These are phyloP conservation scores for Alternaria angustiovoidea DNA, from an alignment of 2,329 filamentous ascomycete species.

Conservation along the genomic window DNA sequence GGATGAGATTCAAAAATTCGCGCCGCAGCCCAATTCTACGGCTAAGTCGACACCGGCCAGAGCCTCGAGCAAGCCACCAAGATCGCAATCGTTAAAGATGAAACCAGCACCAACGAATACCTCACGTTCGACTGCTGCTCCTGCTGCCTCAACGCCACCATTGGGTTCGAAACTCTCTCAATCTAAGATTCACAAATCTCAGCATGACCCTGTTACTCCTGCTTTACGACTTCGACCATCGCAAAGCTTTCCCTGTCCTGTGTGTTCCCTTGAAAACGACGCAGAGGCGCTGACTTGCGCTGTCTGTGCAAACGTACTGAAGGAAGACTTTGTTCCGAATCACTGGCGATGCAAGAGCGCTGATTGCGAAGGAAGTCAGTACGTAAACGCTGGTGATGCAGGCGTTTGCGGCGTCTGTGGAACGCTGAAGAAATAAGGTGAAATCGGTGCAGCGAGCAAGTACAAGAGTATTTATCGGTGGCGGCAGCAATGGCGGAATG, in stretches of 20 bases:
- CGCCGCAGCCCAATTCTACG: constrained; percentile 17
- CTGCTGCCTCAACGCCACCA: not conserved
- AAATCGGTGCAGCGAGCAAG: not conserved
- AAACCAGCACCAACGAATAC: not conserved
- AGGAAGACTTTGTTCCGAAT: constrained; percentile 59
- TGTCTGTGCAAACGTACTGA: constrained; percentile 75
- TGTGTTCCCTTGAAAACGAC: constrained; percentile 75
- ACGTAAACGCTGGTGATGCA: constrained; percentile 74
- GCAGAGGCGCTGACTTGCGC: constrained; percentile 65
- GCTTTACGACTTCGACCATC: not conserved
- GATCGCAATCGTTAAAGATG: not conserved
- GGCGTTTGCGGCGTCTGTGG: constrained; percentile 76
- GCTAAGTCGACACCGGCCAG: not conserved
- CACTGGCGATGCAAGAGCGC: constrained; percentile 71
- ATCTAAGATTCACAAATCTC: not conserved
- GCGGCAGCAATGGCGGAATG: not conserved
- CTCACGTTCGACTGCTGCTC: not conserved
- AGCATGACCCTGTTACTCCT: not conserved
- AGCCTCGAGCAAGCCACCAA: not conserved
- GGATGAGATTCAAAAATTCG: constrained; percentile 67
- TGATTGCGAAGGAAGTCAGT: constrained; percentile 64
- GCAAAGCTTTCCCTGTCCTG: constrained; percentile 55
- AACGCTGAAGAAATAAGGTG: constrained; percentile 4
- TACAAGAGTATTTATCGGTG: not conserved
- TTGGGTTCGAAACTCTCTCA: not conserved